Percentiles rank a stretch among this genome's conserved stretches.
These are phyloP conservation scores for Wickerhamomyces mucosus DNA, from an alignment of 805 yeast genomes.

Conservation along the genomic window DNA sequence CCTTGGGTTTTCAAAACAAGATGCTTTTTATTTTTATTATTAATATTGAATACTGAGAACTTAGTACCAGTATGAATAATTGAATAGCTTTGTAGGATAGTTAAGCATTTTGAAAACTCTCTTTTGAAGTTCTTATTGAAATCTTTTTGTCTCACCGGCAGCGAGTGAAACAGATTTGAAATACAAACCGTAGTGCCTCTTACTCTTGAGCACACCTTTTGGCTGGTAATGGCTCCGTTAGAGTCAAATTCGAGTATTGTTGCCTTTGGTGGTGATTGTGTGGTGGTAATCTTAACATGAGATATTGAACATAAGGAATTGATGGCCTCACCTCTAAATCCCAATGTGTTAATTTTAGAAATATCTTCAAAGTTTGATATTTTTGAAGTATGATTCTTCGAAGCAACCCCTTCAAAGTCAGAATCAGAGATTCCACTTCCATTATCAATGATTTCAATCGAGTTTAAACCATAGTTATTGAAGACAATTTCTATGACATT, in stretches of 20 bases:
- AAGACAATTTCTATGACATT: constrained; percentile 58
- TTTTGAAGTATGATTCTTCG: constrained; percentile 64
- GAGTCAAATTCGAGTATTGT: constrained; percentile 41
- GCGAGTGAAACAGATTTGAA: constrained; percentile 46
- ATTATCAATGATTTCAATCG: constrained; percentile 59
- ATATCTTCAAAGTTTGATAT: constrained; percentile 47
- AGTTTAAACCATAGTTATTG: constrained; percentile 62
- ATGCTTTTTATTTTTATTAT: constrained; percentile 37
- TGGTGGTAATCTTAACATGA: constrained; percentile 38
- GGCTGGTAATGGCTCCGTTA: constrained; percentile 40
- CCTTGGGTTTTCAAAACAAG: constrained; percentile 54
- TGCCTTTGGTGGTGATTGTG: constrained; percentile 47
- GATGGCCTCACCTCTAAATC: constrained; percentile 78
- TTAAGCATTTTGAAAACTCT: constrained; percentile 64
- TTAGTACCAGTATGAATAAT: constrained; percentile 51
- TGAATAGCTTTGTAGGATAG: constrained; percentile 53
- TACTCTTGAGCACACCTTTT: constrained; percentile 38
- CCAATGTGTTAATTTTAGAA: constrained; percentile 41
- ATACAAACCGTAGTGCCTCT: constrained; percentile 64
- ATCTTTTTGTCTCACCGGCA: constrained; percentile 81
- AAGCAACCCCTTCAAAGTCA: constrained; percentile 46
- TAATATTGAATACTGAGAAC: constrained; percentile 49
- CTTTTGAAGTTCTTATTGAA: constrained; percentile 55
- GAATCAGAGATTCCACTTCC: constrained; percentile 51
- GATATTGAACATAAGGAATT: constrained; percentile 57